Evolutionary conservation across 176 grass and related monocot species (phyloP), one percentile per base, ranked within the genome.

Genomic region (Ananas comosus): DNA sequence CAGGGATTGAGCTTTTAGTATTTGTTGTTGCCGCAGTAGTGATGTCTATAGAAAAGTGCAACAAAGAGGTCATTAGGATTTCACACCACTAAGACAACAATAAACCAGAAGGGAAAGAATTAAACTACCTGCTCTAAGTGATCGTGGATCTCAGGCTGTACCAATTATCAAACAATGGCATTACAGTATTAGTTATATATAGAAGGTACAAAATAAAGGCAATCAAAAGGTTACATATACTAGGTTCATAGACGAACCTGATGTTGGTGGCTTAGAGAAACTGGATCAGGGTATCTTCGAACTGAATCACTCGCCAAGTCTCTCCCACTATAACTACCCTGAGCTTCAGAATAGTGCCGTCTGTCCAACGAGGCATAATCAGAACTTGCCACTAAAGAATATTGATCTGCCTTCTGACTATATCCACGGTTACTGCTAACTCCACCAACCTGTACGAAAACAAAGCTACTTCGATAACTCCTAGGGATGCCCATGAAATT

Each of bases 221-320:
- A 61, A 51, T 56, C 0, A 29, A 64, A n/a, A 28, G 16, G 25
- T 50, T 51, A 29, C 18, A 65, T 42, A 18, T 64, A 49, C 29
- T 14, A 67, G 0, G 51, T 14, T n/a, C 70, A 80, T n/a, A 75
- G 8, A 82, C 78, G 21, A 16, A 77, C 75, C 65, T 77, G 75
- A 77, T 69, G 75, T 73, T 83, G 94, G 66, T 80, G 80, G 56
- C 75, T 70, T 53, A 82, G 67, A 73, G 83, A 76, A 57, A 86
- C 64, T 73, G 86, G 81, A 61, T 99, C 95, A 1, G 85, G 75
- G 64, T 94, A 99, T 93, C 95, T 99, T 77, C 95, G 83, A 74
- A 84, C 87, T 74, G 88, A 82, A 86, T 99, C 95, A 84, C 64
- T 54, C 11, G 78, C 76, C 21, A 81, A 76, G 51, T 97, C 93